Conservation (phyloP, 164 flowering plant genomes). For the Magnolia sinica region DNA sequence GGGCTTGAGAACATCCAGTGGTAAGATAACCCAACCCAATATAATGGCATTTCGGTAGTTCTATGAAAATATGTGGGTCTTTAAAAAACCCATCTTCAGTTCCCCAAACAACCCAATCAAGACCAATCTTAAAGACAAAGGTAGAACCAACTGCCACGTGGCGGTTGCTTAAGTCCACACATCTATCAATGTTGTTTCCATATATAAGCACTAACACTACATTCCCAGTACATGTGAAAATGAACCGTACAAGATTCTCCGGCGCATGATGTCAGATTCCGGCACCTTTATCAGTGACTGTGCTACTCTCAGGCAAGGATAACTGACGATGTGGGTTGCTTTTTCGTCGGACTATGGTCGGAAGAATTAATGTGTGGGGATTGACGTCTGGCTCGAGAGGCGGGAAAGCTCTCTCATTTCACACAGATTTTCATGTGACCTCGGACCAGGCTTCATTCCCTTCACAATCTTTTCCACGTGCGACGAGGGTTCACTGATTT, state of each 20-base stretch:
- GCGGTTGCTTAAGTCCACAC: background rate
- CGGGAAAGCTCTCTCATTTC: background rate
- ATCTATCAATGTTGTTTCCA: background rate
- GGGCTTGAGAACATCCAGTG: too few species aligned
- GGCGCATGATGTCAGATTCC: too few species aligned
- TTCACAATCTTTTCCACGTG: background rate
- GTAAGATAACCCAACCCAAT: background rate
- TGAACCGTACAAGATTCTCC: background rate
- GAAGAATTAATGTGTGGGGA: background rate
- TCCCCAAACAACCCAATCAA: too few species aligned
- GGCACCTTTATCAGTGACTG: too few species aligned
- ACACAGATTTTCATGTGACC: background rate
- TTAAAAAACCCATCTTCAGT: too few species aligned
- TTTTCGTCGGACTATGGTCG: background rate
- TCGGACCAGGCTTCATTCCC: conserved; percentile 15
- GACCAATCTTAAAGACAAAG: background rate
- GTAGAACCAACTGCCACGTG: background rate
- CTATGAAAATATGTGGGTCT: background rate
- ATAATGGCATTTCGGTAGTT: background rate
- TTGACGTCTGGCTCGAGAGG: conserved; percentile 1
- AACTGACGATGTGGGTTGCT: background rate
- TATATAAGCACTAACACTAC: background rate
- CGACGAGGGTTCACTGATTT: too few species aligned
- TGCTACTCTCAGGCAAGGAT: too few species aligned
- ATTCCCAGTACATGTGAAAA: too few species aligned